phyloP scores from a whole-genome alignment of 176 grass and related monocot genomes.

The Carex kokanica region DNA sequence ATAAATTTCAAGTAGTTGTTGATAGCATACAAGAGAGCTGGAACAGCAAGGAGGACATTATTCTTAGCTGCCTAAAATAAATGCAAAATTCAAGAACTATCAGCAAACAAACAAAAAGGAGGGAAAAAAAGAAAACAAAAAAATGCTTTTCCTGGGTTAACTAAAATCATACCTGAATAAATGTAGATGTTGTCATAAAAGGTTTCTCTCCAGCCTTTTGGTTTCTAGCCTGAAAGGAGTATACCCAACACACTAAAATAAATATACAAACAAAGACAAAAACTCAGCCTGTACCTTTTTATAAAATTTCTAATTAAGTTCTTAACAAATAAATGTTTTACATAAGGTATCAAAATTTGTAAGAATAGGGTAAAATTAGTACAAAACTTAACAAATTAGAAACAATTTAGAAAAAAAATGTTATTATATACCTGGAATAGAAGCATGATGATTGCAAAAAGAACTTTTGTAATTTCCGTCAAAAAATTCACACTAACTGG shows the following conservation, averaged over 20 bases:
- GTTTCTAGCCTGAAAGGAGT: conserved; percentile 51
- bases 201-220: conserved; percentile 82
- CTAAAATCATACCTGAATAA: conserved; percentile 55
- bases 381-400: conserved; percentile 17
- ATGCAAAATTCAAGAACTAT: conserved; percentile 19
- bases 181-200: conserved; percentile 63
- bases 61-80: conserved; percentile 73
- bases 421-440: conserved; percentile 66
- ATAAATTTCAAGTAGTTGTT: conserved; percentile 98
- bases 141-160: conserved; percentile 1
- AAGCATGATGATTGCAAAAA: conserved; percentile 83
- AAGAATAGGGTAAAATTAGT: not conserved
- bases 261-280: conserved; percentile 10
- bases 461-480: conserved; percentile 80
- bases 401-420: conserved; percentile 9
- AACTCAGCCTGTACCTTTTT: not conserved
- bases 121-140: not conserved
- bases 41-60: conserved; percentile 88
- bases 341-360: not conserved
- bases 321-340: not conserved
- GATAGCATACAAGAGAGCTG: conserved; percentile 97
- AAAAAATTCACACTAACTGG: conserved; percentile 96
- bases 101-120: not conserved
- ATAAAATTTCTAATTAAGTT: not conserved
- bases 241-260: conserved; percentile 22